Base-by-base conservation (phyloP, 176 grass and related monocot genomes). In the Rhipidocladum racemiflorum region DNA sequence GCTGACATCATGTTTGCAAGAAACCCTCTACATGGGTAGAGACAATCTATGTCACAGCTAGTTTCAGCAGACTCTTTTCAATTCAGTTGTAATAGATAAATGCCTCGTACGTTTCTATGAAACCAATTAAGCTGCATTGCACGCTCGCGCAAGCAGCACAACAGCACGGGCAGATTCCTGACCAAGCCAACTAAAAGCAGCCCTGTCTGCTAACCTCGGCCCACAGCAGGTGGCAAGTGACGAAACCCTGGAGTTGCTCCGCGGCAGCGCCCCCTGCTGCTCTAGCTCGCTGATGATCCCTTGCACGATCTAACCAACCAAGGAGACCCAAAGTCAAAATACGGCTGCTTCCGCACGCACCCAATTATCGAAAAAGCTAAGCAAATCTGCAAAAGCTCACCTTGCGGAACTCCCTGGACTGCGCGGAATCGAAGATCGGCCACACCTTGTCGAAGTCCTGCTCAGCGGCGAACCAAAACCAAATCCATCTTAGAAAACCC, bases 231-330 rank as follows among this genome's bases (percentile, higher is more conserved):
- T 99, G 9, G 97, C 97, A 5, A 99, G 87, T 2, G 97, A 99
- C 4, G 97, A 99, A 86, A 99, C 97, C 85, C 97, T 91, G 84
- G 97, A 99, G 85, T 93, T 99, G 87, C 97, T 99, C 89, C 97
- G 79, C 3, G 97, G 97, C 72, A 99, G 78, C 16, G 85, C 89
- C 23, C 97, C 97, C 81, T 96, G 97, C 77, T 92, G 90, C 80
- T 99, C 97, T 69, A 99, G 93, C 85, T 99, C 97, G 46, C 97
- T 99, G 70, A 99, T 99, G 61, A 99, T 99, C 48, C 91, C 93
- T 99, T 99, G 97, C 43, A 99, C 97, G 49, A 99, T 99, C 97
- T 99, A 67, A 79, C 42, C 66, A 81, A 83, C 54, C n/a, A 53
- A 85, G 1, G 32, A 35, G 28, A 43, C 10, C 9, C 53, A 44